Conservation (phyloP, 371 early-diverging fungal genomes). For the Fennellomyces sp. region DNA sequence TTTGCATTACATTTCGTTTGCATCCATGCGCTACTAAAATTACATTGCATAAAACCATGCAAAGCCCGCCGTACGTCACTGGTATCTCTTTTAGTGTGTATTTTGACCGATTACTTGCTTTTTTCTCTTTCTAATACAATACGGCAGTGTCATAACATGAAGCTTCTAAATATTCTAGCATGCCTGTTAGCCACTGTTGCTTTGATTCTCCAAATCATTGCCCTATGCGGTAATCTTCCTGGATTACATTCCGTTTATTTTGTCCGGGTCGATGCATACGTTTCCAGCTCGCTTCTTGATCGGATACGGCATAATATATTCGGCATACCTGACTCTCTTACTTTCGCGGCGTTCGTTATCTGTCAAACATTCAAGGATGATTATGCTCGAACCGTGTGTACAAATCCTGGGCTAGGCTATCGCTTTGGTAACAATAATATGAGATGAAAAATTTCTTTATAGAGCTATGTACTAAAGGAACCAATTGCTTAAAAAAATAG, state of each 20-base stretch:
- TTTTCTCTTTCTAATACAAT: not conserved
- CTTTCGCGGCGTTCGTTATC: constrained; percentile 14
- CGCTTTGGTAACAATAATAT: constrained; percentile 6
- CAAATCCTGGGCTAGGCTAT: constrained; percentile 13
- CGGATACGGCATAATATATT: constrained; percentile 6
- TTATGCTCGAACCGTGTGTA: not conserved
- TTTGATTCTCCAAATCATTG: constrained; percentile 15
- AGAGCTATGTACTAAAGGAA: not conserved
- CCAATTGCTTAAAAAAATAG: constrained; percentile 3
- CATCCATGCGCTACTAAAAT: not conserved
- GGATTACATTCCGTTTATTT: constrained; percentile 17
- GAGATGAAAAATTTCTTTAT: not conserved
- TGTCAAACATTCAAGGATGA: constrained; percentile 8
- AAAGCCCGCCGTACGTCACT: not conserved
- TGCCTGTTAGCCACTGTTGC: constrained; percentile 9
- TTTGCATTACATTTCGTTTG: not conserved
- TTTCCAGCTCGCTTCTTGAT: constrained; percentile 6
- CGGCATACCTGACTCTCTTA: constrained; percentile 16
- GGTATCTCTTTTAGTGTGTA: too few species aligned
- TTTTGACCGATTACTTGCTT: too few species aligned
- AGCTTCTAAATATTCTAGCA: constrained; percentile 4
- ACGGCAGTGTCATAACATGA: too few species aligned
- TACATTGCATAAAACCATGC: not conserved
- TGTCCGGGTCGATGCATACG: constrained; percentile 10
- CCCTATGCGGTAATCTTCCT: constrained; percentile 17